Evolutionary conservation across 257 asterid genomes (phyloP), one percentile per base, ranked within the genome.

Genomic region (Ajuga chamaepitys): DNA sequence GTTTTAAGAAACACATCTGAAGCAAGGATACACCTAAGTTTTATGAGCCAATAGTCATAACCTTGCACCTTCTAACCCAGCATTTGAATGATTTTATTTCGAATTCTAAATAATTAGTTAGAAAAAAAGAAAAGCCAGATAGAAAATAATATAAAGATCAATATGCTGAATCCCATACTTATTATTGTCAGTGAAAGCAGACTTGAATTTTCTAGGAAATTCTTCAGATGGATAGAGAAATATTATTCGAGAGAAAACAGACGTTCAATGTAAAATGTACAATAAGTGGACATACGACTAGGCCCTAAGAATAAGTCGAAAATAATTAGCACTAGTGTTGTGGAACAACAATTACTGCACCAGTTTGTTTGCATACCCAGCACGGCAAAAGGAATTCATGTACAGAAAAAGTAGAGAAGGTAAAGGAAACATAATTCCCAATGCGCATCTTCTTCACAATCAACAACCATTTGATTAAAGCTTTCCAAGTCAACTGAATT

Each of bases 21-120:
- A 20, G 48, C 12, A 75, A 64, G 45, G 40, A 40, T 48, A 44
- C 13, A 28, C 47, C 64, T 22, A 61, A 20, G 25, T 62, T 55
- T 12, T 34, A 5, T 55, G 44, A 40, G 62, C 51, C 44, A 34
- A 44, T 54, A 30, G 24, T 28, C 46, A 30, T 20, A 42, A 48
- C 45, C 30, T 40, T 24, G 34, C 34, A 66, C 73, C 67, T 37
- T 74, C 67, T 54, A 53, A 62, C 45, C 40, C 46, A 12, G 17
- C 17, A 12, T 40, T 40, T 40, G n/a, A 40, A 30, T 8, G 46
- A 10, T 40, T 11, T 16, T 11, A 40, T 10, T 12, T 12, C 46
- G 12, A 11, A 40, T 12, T 11, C 46, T 14, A 45, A 20, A 16
- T 62, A 17, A 55, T 62, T 3, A 37, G 44, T 22, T 52, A 16